Percentiles rank a stretch among this genome's conserved stretches.
Evolutionary conservation across 257 asterid species (phyloP).

Genomic region (Phtheirospermum japonicum): DNA sequence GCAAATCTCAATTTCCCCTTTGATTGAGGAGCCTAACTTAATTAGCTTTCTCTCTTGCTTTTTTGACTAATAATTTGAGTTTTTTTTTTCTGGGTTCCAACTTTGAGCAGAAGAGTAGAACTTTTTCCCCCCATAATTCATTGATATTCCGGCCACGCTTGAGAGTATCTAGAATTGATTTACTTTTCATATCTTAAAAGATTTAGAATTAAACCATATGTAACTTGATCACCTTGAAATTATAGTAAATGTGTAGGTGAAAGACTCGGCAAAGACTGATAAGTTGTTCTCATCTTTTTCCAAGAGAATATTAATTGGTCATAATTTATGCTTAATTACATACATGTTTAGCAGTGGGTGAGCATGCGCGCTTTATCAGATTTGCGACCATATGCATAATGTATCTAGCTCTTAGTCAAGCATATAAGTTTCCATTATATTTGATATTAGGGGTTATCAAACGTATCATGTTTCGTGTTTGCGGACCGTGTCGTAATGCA

Average conservation of each 20-base stretch:
- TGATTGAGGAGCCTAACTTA: background rate
- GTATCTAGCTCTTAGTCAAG: too few relatives aligned
- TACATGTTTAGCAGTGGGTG: too few relatives aligned
- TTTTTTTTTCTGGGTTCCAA: too few relatives aligned
- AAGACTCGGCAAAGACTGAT: background rate
- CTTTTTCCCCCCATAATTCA: too few relatives aligned
- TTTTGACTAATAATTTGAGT: too few relatives aligned
- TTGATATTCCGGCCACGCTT: conserved; percentile 6
- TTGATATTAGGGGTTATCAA: too few relatives aligned
- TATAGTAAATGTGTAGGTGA: too few relatives aligned
- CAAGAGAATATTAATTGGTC: background rate
- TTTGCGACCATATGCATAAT: too few relatives aligned
- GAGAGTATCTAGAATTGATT: background rate
- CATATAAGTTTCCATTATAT: too few relatives aligned
- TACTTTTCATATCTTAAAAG: background rate
- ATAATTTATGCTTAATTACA: background rate
- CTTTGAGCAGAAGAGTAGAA: too few relatives aligned
- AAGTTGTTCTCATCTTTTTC: background rate
- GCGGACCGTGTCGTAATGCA: too few relatives aligned
- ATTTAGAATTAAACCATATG: background rate
- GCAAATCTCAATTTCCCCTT: background rate
- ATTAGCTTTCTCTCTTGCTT: background rate
- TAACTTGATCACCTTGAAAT: background rate
- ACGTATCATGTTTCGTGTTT: too few relatives aligned
- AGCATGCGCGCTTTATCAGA: background rate